A percentile compares a stretch with the other conserved stretches of the same genome.
Conservation (phyloP, 331 rosid genomes). For the Prunus yedoensis region DNA sequence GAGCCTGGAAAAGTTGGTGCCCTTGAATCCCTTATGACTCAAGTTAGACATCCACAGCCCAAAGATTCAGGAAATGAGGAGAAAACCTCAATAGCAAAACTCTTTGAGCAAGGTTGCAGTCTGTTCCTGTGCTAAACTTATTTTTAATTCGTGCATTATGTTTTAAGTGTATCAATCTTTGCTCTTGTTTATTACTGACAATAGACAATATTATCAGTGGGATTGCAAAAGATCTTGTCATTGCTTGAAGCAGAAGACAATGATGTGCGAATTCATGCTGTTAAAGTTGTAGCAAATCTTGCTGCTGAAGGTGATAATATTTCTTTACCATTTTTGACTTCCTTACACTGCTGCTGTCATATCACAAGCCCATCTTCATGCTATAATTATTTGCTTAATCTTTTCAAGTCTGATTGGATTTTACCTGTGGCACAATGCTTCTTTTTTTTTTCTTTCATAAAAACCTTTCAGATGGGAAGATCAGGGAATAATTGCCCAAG, state of each 20-base stretch:
- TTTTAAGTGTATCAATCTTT: background rate
- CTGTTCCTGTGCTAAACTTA: slow-evolving; percentile 4
- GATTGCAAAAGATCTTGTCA: slow-evolving; percentile 95
- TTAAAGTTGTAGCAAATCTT: slow-evolving; percentile 98
- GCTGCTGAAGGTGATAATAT: slow-evolving; percentile 89
- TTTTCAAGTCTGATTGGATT: background rate
- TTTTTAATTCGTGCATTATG: background rate
- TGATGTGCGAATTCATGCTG: slow-evolving; percentile 94
- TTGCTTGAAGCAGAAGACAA: slow-evolving; percentile 96
- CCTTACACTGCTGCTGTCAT: background rate
- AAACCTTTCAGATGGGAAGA: too few relatives aligned
- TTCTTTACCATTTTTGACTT: slow-evolving; percentile 8
- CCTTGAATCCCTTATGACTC: slow-evolving; percentile 65
- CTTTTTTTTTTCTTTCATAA: too few relatives aligned
- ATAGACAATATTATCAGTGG: slow-evolving; percentile 50
- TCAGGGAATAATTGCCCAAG: too few relatives aligned
- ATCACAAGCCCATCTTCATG: slow-evolving; percentile 12
- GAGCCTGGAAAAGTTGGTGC: slow-evolving; percentile 55
- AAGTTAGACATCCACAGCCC: slow-evolving; percentile 59
- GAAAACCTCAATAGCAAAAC: slow-evolving; percentile 91
- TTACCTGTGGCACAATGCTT: background rate
- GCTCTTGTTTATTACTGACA: slow-evolving; percentile 1
- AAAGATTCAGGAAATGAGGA: slow-evolving; percentile 72
- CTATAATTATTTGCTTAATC: background rate
- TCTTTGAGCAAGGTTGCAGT: slow-evolving; percentile 91